Evolutionary conservation across 2,329 filamentous ascomycete species (phyloP).

Genomic region (Colletotrichum melonis): DNA sequence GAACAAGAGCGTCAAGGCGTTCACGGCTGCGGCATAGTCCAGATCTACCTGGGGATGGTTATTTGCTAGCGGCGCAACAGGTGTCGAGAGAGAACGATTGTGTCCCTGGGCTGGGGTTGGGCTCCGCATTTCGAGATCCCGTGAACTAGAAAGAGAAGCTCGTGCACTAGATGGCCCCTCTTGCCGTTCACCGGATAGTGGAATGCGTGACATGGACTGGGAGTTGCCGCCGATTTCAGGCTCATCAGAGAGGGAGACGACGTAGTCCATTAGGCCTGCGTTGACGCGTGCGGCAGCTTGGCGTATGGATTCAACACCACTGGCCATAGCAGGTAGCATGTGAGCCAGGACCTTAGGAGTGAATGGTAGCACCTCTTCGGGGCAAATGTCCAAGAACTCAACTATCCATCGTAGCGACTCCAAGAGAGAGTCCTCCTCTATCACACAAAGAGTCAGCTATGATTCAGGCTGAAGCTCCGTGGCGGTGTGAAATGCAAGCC

Average conservation of each 20-base stretch:
- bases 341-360: conserved; percentile 92
- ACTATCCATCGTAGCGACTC: conserved; percentile 96
- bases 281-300: conserved; percentile 92
- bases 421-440: conserved; percentile 90
- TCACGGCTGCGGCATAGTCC: conserved; percentile 96
- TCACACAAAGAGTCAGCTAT: conserved; percentile 22
- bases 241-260: conserved; percentile 89
- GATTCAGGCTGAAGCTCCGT: background rate
- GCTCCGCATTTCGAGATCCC: conserved; percentile 65
- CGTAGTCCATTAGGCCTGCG: conserved; percentile 90
- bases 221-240: conserved; percentile 50
- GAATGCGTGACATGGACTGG: conserved; percentile 52
- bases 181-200: conserved; percentile 55
- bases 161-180: conserved; percentile 62
- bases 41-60: conserved; percentile 73
- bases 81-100: conserved; percentile 59
- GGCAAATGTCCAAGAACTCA: conserved; percentile 95
- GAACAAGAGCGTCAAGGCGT: conserved; percentile 91
- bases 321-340: conserved; percentile 93
- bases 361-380: conserved; percentile 94
- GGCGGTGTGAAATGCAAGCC: conserved; percentile 31
- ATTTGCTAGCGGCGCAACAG: conserved; percentile 52
- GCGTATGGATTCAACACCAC: conserved; percentile 88
- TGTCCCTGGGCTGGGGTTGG: conserved; percentile 59
- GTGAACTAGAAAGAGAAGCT: conserved; percentile 62